Evolutionary conservation across 441 rosid species (phyloP), one percentile per base, ranked within the genome.

Genomic region (Gossypium davidsonii): DNA sequence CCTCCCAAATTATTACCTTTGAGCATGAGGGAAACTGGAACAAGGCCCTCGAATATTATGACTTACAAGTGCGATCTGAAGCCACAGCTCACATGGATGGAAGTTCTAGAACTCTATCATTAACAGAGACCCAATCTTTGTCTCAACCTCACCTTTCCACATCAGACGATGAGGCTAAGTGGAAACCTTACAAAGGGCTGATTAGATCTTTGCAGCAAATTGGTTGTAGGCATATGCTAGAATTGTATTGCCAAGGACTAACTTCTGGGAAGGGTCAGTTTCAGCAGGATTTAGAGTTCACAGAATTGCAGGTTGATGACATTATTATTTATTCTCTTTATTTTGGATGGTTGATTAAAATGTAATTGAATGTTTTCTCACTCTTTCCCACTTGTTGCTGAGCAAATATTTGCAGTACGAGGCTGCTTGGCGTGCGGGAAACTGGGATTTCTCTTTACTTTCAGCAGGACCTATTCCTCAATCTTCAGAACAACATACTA

Each of bases 11-110:
- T 75, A 86, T 90, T 72, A 92, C 96, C 80, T 89, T 84, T 81
- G 99, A 95, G 91, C 98, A 92, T 64, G 98, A 92, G 86, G 98
- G 98, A 73, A 88, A 92, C 76, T 95, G 99, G 99, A 88, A 84
- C 76, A 91, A 90, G 85, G 99, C 96, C 59, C 98, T 95, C 60
- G 99, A 95, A 77, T 92, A 87, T 77, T 92, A 95, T 81, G 98
- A 95, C 78, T 79, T 91, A 74, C 98, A 91, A 95, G 91, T 91
- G 60, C 89, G 92, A 71, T 90, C 96, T 42, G 85, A 85, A 75
- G 76, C 83, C 74, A 81, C 82, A 78, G 72, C 78, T 74, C 83
- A 77, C 70, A 55, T 73, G 44, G 78, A 70, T 73, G 76, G 79
- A 70, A 78, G 83, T 74, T 83, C 87, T 23, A 74, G 81, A 81